Base-by-base conservation (phyloP, 495 filamentous ascomycete species). In the Daldinia grandis region DNA sequence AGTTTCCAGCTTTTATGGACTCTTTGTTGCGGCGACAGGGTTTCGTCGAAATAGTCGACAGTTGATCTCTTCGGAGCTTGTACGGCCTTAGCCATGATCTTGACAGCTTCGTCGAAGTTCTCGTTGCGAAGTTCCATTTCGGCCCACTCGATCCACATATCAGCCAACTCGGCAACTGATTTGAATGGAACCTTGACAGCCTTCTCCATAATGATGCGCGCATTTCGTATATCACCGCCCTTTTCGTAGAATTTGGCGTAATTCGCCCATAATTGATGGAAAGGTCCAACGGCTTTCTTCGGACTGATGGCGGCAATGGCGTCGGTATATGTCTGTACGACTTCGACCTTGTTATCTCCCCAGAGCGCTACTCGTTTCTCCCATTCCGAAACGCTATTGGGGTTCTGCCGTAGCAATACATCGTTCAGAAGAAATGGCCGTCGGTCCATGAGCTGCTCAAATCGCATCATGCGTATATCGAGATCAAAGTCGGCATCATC, bases 1-100 rank as follows among this genome's bases (percentile, higher is more conserved):
- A 99, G 81, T 78, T 98, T 99, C 96, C 96, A 99, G 77, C 93
- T 96, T 85, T 98, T 99, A 81, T 99, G 96, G 7, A 99, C 91
- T 63, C 96, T 87, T 79, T 98, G 95, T 77, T 98, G 96, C 9
- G 96, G 95, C 5, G 93, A 92, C 7, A 99, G 83, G 0, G 87
- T 92, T 77, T 99, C 96, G 79, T 99, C 95, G 72, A 98, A 99
- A 78, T 98, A 99, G 80, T 99, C 96, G 24, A 98, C 95, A 1
- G 88, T 96, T 17, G 94, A 97, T 66, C 92, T 86, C 80, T 98
- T 98, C 0, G 95, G 94, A 15, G 95, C 93, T 78, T 97, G 93
- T 12, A 94, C 95, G 12, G 95, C 95, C 78, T 97, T 98, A 21
- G 93, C 92, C 95, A 98, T 98, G 78, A 99, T 92, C 61, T 90